Conservation (phyloP, 768 basidiomycete genomes). For the Naganishia friedmannii region DNA sequence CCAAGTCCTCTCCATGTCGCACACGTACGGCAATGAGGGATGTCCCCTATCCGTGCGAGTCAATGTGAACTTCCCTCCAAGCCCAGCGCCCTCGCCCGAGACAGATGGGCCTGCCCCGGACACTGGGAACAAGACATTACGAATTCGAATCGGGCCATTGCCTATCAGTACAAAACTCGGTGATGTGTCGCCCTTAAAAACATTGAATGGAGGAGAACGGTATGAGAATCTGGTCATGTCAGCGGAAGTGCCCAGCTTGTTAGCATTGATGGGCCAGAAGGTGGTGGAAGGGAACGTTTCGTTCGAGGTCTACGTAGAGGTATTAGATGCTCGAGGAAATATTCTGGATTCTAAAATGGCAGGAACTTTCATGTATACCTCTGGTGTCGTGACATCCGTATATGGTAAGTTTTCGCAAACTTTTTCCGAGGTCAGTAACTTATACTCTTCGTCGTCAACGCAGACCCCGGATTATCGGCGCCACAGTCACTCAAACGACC, state of each 20-base stretch:
- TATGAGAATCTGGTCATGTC: slow-evolving; percentile 24
- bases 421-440: neutral
- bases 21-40: slow-evolving; percentile 16
- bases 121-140: slow-evolving; percentile 17
- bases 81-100: slow-evolving; percentile 10
- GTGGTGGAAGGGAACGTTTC: slow-evolving; percentile 16
- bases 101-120: slow-evolving; percentile 1
- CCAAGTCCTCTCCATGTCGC: slow-evolving; percentile 17
- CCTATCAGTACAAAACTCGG: slow-evolving; percentile 20
- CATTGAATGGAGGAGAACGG: slow-evolving; percentile 21
- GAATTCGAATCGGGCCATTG: slow-evolving; percentile 7
- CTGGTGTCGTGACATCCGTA: neutral
- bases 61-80: slow-evolving; percentile 15
- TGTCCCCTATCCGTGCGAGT: slow-evolving; percentile 17
- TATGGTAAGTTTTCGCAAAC: neutral
- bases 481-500: slow-evolving; percentile 24
- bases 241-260: slow-evolving; percentile 17
- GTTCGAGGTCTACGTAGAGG: slow-evolving; percentile 18
- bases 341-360: slow-evolving; percentile 22
- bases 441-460: neutral
- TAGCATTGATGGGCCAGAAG: slow-evolving; percentile 14
- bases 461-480: slow-evolving; percentile 8
- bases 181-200: slow-evolving; percentile 13
- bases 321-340: slow-evolving; percentile 16
- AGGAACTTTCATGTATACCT: slow-evolving; percentile 21